These are phyloP conservation scores for Persicaria maculosa DNA, from an alignment of 148 eudicot species.

Conservation along the genomic window DNA sequence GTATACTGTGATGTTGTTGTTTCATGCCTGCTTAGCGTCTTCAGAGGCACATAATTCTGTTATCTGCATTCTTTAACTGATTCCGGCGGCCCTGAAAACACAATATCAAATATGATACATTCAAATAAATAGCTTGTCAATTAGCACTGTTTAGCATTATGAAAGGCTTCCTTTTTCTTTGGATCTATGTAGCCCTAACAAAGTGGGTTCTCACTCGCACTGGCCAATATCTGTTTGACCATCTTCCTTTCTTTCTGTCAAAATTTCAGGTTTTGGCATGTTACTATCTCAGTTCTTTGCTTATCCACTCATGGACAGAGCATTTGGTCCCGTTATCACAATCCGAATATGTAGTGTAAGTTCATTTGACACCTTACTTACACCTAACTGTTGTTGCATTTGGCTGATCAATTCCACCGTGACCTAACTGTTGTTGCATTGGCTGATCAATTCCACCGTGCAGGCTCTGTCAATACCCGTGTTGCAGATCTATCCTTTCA, in stretches of 20 bases:
- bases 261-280: conserved; percentile 12
- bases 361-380: background rate
- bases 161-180: background rate
- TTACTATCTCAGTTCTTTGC: conserved; percentile 6
- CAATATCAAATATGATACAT: background rate
- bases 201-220: background rate
- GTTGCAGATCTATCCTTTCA: conserved; percentile 49
- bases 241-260: background rate
- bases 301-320: conserved; percentile 1
- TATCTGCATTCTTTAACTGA: background rate
- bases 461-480: conserved; percentile 28
- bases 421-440: background rate
- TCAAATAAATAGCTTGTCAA: too few species aligned
- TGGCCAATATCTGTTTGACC: background rate
- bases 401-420: background rate
- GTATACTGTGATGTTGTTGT: background rate
- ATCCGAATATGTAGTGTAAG: conserved; percentile 11
- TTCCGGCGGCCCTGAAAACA: too few species aligned
- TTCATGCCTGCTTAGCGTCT: background rate
- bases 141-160: too few species aligned
- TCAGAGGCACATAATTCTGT: background rate
- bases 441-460: background rate
- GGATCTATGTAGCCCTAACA: background rate
- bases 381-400: background rate
- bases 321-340: background rate